phyloP scores from a whole-genome alignment of 176 grass and related monocot genomes.

The Oryza brachyantha region DNA sequence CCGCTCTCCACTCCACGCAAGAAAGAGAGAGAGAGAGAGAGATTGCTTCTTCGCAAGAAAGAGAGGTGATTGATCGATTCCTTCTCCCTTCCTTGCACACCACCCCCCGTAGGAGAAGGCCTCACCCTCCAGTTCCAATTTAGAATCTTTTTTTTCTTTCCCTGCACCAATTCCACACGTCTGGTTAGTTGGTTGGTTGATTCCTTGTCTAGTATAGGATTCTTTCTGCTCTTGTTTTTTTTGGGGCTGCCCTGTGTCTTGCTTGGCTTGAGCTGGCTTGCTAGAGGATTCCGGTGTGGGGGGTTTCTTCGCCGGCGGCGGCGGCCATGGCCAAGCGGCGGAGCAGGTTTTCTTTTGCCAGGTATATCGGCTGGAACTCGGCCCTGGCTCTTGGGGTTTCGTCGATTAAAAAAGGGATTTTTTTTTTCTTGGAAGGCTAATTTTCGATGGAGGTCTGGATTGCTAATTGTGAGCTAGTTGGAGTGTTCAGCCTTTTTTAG shows the following conservation, averaged over 20 bases:
- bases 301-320: background rate
- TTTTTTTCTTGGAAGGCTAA: background rate
- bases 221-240: background rate
- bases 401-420: background rate
- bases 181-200: background rate
- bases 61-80: conserved; percentile 16
- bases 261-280: no score
- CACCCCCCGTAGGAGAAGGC: background rate
- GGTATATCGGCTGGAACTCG: conserved; percentile 10
- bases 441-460: background rate
- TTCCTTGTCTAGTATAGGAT: background rate
- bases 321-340: conserved; percentile 39
- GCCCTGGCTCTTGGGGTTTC: background rate
- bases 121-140: background rate
- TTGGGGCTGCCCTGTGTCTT: background rate
- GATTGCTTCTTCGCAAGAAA: conserved; percentile 28
- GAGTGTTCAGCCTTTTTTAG: background rate
- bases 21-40: no score
- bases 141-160: background rate
- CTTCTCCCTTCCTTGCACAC: conserved; percentile 17
- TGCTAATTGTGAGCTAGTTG: background rate
- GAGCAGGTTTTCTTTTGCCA: conserved; percentile 23
- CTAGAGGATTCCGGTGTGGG: background rate
- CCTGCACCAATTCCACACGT: conserved; percentile 20
- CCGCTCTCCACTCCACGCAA: conserved; percentile 42